Percentiles rank a stretch among this genome's conserved stretches.
Evolutionary conservation across 208 protist genomes (phyloP).

Genomic region (Leishmania aethiopica): DNA sequence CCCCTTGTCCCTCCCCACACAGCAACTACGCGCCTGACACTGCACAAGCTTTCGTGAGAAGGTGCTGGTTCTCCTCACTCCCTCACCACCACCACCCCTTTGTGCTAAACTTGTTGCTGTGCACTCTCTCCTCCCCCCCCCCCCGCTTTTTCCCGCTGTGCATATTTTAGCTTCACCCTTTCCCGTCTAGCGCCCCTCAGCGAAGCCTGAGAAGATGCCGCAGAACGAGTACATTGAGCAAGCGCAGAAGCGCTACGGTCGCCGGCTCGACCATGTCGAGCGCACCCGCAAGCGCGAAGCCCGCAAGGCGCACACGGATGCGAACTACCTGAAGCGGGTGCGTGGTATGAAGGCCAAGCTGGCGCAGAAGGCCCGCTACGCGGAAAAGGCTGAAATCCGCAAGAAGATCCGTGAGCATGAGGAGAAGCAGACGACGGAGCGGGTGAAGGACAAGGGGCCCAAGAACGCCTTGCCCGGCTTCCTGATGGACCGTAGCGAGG

Average conservation of each 20-base stretch:
- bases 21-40: background rate
- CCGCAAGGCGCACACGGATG: slow-evolving; percentile 94
- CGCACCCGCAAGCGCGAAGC: slow-evolving; percentile 98
- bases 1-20: background rate
- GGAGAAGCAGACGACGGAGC: slow-evolving; percentile 93
- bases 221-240: slow-evolving; percentile 99
- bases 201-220: slow-evolving; percentile 81
- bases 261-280: slow-evolving; percentile 98
- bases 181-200: slow-evolving; percentile 12
- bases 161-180: background rate
- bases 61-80: background rate
- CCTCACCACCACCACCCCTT: background rate
- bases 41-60: background rate
- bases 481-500: slow-evolving; percentile 98
- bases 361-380: slow-evolving; percentile 97
- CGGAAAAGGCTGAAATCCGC: slow-evolving; percentile 99
- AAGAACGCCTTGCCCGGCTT: slow-evolving; percentile 99
- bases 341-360: slow-evolving; percentile 99
- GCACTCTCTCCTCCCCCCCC: background rate
- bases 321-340: slow-evolving; percentile 95
- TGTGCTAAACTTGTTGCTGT: background rate
- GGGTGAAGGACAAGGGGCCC: slow-evolving; percentile 94
- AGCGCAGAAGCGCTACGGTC: slow-evolving; percentile 97
- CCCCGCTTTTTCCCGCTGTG: background rate
- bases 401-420: slow-evolving; percentile 99